Base-by-base conservation (phyloP, 192 early-diverging fungal species). In the Coemansia sp. region DNA sequence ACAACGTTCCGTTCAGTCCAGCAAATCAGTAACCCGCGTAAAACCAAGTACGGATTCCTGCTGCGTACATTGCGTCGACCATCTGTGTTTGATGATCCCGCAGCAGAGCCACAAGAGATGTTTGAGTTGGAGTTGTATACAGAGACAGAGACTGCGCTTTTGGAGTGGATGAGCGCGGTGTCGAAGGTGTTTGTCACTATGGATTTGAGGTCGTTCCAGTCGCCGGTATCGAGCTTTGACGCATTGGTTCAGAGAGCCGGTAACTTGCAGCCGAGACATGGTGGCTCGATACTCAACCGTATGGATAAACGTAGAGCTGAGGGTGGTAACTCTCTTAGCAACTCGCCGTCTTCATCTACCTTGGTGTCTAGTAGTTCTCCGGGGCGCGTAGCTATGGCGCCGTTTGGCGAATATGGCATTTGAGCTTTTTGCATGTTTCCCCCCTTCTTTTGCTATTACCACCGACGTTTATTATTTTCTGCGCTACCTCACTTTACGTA, bases 101-200 rank as follows among this genome's bases (percentile, higher is more conserved):
- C 19, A 2, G 46, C 53, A 2, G 32, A 35, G 57, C 62, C 62
- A n/a, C 63, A 73, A 46, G 71, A 70, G 68, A 67, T 64, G 55
- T 69, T 73, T 68, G 79, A 82, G 74, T 55, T 82, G 17, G 79
- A 82, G 68, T 62, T 82, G 61, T 76, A 82, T 9, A 66, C 79
- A 2, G 79, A 82, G n/a, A 68, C 50, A 4, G 79, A 76, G 66
- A 44, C 14, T 11, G 61, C 47, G 43, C 64, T 82, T 46, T 63
- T 74, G 62, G 68, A 69, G 64, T 82, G 79, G 79, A 68, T 82
- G 37, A 59, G 73, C 37, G 64, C 69, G 10, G 68, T 82, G 0
- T 82, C 79, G n/a, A 76, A 76, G 66, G 68, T 82, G 21, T 76
- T 76, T 71, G 74, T 82, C 46, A 73, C 74, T 39, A 82, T 82